Evolutionary conservation across 164 flowering plant species (phyloP).

Genomic region (Magnolia sinica): DNA sequence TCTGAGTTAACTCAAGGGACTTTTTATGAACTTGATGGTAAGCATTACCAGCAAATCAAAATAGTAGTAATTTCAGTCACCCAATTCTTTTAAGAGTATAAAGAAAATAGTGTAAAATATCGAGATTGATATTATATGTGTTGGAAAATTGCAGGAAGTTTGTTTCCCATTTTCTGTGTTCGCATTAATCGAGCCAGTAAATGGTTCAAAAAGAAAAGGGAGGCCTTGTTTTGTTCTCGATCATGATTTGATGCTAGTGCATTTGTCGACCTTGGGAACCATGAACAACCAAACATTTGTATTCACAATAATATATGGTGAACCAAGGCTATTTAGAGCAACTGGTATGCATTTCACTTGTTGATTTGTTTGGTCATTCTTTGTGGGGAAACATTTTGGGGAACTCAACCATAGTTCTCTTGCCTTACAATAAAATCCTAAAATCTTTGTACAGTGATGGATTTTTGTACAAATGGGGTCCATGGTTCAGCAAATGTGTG

Average conservation of each 20-base stretch:
- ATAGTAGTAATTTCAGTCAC: neutral
- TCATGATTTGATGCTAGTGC: neutral
- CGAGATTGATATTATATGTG: neutral
- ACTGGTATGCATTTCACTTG: slow-evolving; percentile 50
- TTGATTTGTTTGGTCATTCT: neutral
- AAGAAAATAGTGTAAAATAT: neutral
- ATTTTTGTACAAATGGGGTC: no score
- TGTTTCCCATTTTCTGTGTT: slow-evolving; percentile 50
- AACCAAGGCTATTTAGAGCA: slow-evolving; percentile 87
- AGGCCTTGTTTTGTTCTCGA: neutral
- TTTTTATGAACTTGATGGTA: slow-evolving; percentile 61
- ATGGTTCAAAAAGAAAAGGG: neutral
- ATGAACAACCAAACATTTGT: slow-evolving; percentile 38
- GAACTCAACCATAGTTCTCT: neutral
- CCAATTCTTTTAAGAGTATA: no score
- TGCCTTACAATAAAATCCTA: no score
- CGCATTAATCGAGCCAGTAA: neutral
- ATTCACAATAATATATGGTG: slow-evolving; percentile 87
- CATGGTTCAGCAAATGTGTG: no score
- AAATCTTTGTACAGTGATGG: no score
- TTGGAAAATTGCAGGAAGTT: slow-evolving; percentile 48
- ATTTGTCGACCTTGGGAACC: neutral
- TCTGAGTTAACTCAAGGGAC: slow-evolving; percentile 22
- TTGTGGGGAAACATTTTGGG: neutral
- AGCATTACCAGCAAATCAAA: neutral